Evolutionary conservation across 2,329 filamentous ascomycete species (phyloP), one percentile per base, ranked within the genome.

Genomic region (Fusarium fracticaudum): DNA sequence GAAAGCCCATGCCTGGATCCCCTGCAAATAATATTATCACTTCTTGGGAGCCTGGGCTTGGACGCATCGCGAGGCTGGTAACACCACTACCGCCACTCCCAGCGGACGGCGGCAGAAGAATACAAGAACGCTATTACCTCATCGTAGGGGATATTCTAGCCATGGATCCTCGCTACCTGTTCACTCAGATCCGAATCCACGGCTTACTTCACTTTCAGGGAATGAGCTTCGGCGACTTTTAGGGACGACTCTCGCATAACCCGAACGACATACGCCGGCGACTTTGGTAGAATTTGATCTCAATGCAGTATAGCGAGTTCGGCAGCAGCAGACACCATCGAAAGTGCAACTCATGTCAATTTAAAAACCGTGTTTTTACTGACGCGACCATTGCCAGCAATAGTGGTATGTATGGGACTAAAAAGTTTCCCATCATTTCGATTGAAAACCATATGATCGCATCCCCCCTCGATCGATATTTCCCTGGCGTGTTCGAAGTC

Each of bases 161-260:
- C 5, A 6, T 33, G 31, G 2, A 1, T 13, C 4, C 31, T 33
- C 12, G 5, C 31, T 1, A 33, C 2, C 31, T 33, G 31, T 6
- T 6, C 31, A 33, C 0, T 6, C 12, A 33, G 31, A 33, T 33
- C 31, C 31, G 31, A 33, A 1, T 33, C 31, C 31, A 33, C 31
- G 12, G 12, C 5, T 1, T 33, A 2, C 12, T 2, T 2, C 31
- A 33, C 31, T 33, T 33, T 33, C 1, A 33, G 1, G 31, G 31
- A 33, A 33, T 33, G 31, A 6, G 8, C 7, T 6, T 13, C 31
- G 31, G 31, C 31, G 31, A 33, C 1, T 33, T 33, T 2, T 2
- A 33, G 31, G 31, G 4, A 33, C 12, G 31, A 13, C 2, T 33
- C 31, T 33, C 31, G 31, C 12, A 6, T 33, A 2, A 13, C 31